These are phyloP conservation scores for Plantago elongata DNA, from an alignment of 257 asterid species.

Conservation along the genomic window DNA sequence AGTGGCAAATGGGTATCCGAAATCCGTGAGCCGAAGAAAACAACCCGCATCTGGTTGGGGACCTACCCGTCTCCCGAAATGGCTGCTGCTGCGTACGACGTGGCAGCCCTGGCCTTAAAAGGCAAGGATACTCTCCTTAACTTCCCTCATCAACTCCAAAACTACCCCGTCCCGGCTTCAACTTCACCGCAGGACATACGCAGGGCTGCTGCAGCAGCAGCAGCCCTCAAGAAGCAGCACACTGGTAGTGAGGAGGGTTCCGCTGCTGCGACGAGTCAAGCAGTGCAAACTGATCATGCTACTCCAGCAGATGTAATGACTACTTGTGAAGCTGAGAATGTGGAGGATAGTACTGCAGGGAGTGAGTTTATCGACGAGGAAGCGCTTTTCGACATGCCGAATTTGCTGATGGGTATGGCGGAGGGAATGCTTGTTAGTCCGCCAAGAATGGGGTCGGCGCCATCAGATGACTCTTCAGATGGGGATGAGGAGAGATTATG, in stretches of 20 bases:
- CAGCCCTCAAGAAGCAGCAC: conserved; percentile 23
- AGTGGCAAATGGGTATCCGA: conserved; percentile 53
- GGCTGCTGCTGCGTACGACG: conserved; percentile 52
- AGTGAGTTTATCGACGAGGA: conserved; percentile 40
- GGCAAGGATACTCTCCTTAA: conserved; percentile 24
- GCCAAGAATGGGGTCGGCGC: conserved; percentile 37
- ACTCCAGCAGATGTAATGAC: neutral
- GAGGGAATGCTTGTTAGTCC: conserved; percentile 55
- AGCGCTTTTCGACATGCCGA: conserved; percentile 44
- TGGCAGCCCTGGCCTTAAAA: conserved; percentile 41
- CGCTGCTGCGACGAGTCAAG: neutral
- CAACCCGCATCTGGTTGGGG: conserved; percentile 42
- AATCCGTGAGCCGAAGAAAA: conserved; percentile 44
- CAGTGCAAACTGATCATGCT: neutral
- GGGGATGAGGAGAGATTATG: conserved; percentile 36
- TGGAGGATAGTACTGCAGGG: neutral
- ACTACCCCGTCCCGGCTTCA: conserved; percentile 28
- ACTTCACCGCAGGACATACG: conserved; percentile 31
- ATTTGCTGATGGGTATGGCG: conserved; percentile 44
- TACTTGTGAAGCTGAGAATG: neutral
- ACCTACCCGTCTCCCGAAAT: conserved; percentile 42
- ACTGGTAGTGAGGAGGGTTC: neutral
- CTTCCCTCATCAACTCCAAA: conserved; percentile 26
- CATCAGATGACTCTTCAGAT: conserved; percentile 35
- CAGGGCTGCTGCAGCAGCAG: conserved; percentile 34